These are phyloP conservation scores for Chaetomium sp. DNA, from an alignment of 2,329 filamentous ascomycete species.

Conservation along the genomic window DNA sequence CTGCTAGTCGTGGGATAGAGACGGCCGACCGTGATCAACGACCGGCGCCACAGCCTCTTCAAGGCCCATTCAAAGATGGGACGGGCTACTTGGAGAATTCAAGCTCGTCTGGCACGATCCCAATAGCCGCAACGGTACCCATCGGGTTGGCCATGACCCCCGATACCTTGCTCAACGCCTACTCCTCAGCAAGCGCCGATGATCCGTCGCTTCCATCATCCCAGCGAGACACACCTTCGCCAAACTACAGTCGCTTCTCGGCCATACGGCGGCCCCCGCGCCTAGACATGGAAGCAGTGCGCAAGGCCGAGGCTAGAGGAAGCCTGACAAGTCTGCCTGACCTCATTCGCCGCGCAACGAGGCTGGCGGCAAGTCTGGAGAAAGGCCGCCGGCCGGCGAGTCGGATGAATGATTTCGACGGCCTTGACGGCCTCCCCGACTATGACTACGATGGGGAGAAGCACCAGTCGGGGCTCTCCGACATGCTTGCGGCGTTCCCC, in stretches of 20 bases:
- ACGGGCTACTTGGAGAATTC: slow-evolving; percentile 42
- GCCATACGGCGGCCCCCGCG: slow-evolving; percentile 61
- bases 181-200: slow-evolving; percentile 42
- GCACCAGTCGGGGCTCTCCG: slow-evolving; percentile 50
- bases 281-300: slow-evolving; percentile 75
- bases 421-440: slow-evolving; percentile 44
- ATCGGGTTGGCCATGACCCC: slow-evolving; percentile 32
- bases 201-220: slow-evolving; percentile 32
- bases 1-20: slow-evolving; percentile 21
- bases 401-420: slow-evolving; percentile 38
- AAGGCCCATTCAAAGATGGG: slow-evolving; percentile 36
- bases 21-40: slow-evolving; percentile 25
- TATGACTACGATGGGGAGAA: slow-evolving; percentile 33
- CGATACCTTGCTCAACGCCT: slow-evolving; percentile 44
- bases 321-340: slow-evolving; percentile 90
- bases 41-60: slow-evolving; percentile 34
- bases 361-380: slow-evolving; percentile 80
- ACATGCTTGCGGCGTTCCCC: slow-evolving; percentile 61
- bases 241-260: slow-evolving; percentile 42
- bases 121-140: slow-evolving; percentile 24
- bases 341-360: slow-evolving; percentile 81
- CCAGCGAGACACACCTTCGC: slow-evolving; percentile 17
- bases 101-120: slow-evolving; percentile 40
- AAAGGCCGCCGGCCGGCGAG: slow-evolving; percentile 63
- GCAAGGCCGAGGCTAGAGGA: slow-evolving; percentile 73